These are phyloP conservation scores for Ophidiomyces ophidiicola DNA, from an alignment of 2,329 filamentous ascomycete species.

Conservation along the genomic window DNA sequence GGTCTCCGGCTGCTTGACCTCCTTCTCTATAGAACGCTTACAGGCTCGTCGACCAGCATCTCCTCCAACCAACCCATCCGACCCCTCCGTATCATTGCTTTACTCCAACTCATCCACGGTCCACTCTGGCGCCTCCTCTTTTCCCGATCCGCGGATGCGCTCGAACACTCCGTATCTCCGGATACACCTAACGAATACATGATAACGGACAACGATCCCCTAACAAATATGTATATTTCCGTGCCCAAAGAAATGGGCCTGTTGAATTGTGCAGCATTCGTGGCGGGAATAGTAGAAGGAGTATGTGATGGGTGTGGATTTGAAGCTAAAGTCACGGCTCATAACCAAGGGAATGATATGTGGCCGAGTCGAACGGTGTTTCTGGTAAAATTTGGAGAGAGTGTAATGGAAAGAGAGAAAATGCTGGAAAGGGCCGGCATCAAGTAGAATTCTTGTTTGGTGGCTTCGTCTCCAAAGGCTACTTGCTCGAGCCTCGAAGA, in stretches of 20 bases:
- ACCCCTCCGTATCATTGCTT: constrained; percentile 74
- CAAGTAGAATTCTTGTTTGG: constrained; percentile 28
- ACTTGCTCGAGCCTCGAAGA: no score
- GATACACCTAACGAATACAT: constrained; percentile 91
- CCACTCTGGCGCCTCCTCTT: constrained; percentile 89
- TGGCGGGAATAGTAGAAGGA: constrained; percentile 89
- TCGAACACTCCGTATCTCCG: constrained; percentile 75
- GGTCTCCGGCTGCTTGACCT: constrained; percentile 92
- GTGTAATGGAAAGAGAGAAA: constrained; percentile 82
- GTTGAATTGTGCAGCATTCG: constrained; percentile 91
- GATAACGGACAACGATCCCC: constrained; percentile 95
- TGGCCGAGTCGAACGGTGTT: constrained; percentile 97
- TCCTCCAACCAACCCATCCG: constrained; percentile 52
- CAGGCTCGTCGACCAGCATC: constrained; percentile 66
- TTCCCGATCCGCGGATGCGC: constrained; percentile 73
- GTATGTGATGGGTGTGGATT: constrained; percentile 90
- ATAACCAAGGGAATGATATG: constrained; percentile 63
- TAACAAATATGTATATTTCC: constrained; percentile 88
- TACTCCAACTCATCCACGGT: constrained; percentile 91
- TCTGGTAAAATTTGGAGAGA: constrained; percentile 79
- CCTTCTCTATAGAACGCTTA: constrained; percentile 72
- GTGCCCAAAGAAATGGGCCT: constrained; percentile 92
- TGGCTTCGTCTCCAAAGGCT: no score
- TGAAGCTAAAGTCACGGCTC: constrained; percentile 76
- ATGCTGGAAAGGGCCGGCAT: constrained; percentile 54